These are phyloP conservation scores for Penicillium concentricum DNA, from an alignment of 2,329 filamentous ascomycete genomes.

Conservation along the genomic window DNA sequence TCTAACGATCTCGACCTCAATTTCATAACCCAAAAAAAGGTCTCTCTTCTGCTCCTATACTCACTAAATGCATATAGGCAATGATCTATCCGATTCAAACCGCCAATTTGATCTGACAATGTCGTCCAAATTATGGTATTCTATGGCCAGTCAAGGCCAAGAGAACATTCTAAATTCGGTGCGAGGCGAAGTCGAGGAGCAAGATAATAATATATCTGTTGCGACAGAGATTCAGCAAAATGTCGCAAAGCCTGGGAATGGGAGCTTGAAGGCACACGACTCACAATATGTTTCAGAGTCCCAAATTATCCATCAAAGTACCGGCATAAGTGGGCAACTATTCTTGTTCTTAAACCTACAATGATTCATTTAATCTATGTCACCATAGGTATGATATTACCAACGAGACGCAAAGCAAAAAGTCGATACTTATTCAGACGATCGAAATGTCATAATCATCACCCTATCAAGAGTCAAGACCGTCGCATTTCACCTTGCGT, in stretches of 20 bases:
- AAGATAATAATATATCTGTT: background rate
- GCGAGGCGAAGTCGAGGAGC: background rate
- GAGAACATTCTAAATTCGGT: background rate
- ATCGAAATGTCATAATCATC: too few relatives aligned
- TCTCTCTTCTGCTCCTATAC: too few relatives aligned
- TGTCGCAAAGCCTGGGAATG: background rate
- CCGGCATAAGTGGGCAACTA: too few relatives aligned
- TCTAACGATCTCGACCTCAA: background rate
- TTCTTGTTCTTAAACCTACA: too few relatives aligned
- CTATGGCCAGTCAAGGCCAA: background rate
- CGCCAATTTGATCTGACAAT: background rate
- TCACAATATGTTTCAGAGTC: background rate
- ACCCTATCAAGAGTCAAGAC: too few relatives aligned
- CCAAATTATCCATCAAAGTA: too few relatives aligned
- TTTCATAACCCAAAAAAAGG: background rate
- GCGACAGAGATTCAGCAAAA: background rate
- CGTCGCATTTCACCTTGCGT: too few relatives aligned
- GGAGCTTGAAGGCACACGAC: background rate
- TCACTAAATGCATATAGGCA: background rate
- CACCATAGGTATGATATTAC: too few relatives aligned
- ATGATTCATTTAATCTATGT: too few relatives aligned
- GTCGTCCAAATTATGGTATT: conserved; percentile 3
- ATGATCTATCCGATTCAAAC: background rate
- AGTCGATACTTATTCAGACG: too few relatives aligned
- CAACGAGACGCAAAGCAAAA: too few relatives aligned